phyloP scores from a whole-genome alignment of 2,329 filamentous ascomycete species.

The Colletotrichum filicis region DNA sequence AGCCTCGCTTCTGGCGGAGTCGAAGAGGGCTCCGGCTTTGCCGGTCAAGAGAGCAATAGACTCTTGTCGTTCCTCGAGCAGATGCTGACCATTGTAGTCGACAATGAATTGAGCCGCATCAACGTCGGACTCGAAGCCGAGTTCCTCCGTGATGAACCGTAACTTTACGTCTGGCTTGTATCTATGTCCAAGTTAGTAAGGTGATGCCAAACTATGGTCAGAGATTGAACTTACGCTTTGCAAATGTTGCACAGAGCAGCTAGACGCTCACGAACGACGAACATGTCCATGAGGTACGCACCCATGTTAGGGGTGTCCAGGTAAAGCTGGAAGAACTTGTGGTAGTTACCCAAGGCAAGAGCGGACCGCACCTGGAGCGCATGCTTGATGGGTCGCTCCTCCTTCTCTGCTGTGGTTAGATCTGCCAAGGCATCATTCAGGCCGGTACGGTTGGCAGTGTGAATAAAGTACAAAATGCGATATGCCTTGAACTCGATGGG shows the following conservation, averaged over 20 bases:
- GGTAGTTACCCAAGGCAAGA: conserved; percentile 93
- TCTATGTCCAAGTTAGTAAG: conserved; percentile 68
- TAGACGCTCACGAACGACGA: conserved; percentile 92
- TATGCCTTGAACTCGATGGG: conserved; percentile 98
- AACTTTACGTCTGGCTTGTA: conserved; percentile 93
- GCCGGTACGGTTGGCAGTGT: conserved; percentile 97
- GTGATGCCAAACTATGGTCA: neutral
- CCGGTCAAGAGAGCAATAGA: conserved; percentile 78
- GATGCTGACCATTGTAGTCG: conserved; percentile 78
- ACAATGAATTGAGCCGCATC: conserved; percentile 92
- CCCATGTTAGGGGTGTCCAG: conserved; percentile 96
- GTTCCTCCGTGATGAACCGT: conserved; percentile 93
- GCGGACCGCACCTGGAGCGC: conserved; percentile 92
- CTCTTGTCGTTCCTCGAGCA: conserved; percentile 82
- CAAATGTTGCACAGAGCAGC: conserved; percentile 91
- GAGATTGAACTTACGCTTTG: conserved; percentile 83
- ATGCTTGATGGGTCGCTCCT: conserved; percentile 85
- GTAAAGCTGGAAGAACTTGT: conserved; percentile 97
- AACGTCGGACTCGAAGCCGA: conserved; percentile 92
- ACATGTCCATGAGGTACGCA: conserved; percentile 99
- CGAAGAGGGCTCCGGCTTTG: conserved; percentile 80
- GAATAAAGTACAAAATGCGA: conserved; percentile 99
- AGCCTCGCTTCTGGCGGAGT: conserved; percentile 76
- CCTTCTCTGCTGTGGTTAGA: conserved; percentile 98
- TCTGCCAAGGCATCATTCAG: conserved; percentile 98